Evolutionary conservation across 352 stramenopile genomes (phyloP).

Genomic region (Pythium phragmiticola): DNA sequence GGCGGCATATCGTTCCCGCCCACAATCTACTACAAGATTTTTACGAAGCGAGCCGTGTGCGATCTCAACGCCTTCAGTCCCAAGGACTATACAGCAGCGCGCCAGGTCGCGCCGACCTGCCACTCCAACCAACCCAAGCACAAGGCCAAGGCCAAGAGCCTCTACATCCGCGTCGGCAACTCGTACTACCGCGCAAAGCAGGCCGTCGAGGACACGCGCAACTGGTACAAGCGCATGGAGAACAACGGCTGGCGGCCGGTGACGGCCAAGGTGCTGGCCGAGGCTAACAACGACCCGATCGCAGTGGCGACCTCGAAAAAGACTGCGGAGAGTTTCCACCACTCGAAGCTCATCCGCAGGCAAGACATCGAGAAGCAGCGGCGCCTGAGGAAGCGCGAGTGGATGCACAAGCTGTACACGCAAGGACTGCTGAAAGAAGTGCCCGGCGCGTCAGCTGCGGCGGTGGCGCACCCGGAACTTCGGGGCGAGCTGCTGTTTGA

Average conservation of each 20-base stretch:
- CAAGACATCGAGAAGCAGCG: constrained; percentile 53
- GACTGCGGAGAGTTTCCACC: constrained; percentile 36
- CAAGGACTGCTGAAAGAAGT: constrained; percentile 45
- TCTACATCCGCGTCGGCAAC: constrained; percentile 73
- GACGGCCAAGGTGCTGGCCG: constrained; percentile 72
- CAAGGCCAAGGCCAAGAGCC: constrained; percentile 20
- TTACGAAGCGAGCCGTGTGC: constrained; percentile 80
- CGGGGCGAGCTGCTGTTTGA: constrained; percentile 40
- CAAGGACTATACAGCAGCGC: constrained; percentile 79
- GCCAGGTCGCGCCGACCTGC: constrained; percentile 33
- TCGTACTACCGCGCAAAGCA: constrained; percentile 67
- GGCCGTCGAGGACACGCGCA: constrained; percentile 44
- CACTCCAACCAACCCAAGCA: constrained; percentile 26
- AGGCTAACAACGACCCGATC: constrained; percentile 60
- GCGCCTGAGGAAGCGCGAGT: constrained; percentile 67
- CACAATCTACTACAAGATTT: constrained; percentile 95
- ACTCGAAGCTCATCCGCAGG: constrained; percentile 49
- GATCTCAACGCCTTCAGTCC: constrained; percentile 90
- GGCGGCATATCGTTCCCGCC: constrained; percentile 86
- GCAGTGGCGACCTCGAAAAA: constrained; percentile 45
- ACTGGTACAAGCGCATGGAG: constrained; percentile 88
- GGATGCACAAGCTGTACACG: constrained; percentile 80
- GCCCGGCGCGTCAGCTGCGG: neutral
- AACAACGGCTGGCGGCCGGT: constrained; percentile 92
- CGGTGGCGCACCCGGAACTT: constrained; percentile 14